Base-by-base conservation (phyloP, 2,329 filamentous ascomycete genomes). In the Xylaria sp. region DNA sequence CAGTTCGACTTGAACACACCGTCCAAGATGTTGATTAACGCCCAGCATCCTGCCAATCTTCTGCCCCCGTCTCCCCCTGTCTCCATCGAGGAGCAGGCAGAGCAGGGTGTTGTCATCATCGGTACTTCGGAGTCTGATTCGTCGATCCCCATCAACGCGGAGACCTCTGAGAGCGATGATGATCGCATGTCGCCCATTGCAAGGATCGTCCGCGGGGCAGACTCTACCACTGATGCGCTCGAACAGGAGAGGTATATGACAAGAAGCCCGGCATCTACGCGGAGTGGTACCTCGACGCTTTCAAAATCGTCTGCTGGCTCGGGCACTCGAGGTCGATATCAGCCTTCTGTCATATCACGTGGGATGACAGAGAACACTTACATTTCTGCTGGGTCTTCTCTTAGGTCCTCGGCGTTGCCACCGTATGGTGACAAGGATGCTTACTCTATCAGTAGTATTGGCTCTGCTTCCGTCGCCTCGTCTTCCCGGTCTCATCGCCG, bases 1-100 rank as follows among this genome's bases (percentile, higher is more conserved):
- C 94, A 99, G 71, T 97, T 96, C 69, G 92, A 97, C 69, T 80
- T 97, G 40, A 96, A 95, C 65, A 90, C 90, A 7, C 86, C 88
- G 7, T 83, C 90, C 11, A 78, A 86, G 68, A 85, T 97, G 77
- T 90, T 97, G 22, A 87, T 88, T 57, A 92, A 92, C 68, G 88
- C 94, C 11, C 92, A 96, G 65, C 92, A 97, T 71, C 84, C 88
- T 26, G 90, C 91, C 19, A 86, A 89, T 57, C 80, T 89, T 22
- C 81, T 92, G 13, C 90, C 91, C 24, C 89, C 92, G 0, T 92
- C 89, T 1, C 90, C 91, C 11, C 90, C 91, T 1, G 90, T 92
- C 39, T 92, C 89, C 0, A 82, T 91, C 20, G 88, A 92, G 64
- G 87, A 92, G 65, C 82, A 85, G 53, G 79, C 77, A 50, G 81